Percentiles rank a stretch among this genome's conserved stretches.
phyloP scores from a whole-genome alignment of 352 stramenopile species.

The Phytophthora sojae region DNA sequence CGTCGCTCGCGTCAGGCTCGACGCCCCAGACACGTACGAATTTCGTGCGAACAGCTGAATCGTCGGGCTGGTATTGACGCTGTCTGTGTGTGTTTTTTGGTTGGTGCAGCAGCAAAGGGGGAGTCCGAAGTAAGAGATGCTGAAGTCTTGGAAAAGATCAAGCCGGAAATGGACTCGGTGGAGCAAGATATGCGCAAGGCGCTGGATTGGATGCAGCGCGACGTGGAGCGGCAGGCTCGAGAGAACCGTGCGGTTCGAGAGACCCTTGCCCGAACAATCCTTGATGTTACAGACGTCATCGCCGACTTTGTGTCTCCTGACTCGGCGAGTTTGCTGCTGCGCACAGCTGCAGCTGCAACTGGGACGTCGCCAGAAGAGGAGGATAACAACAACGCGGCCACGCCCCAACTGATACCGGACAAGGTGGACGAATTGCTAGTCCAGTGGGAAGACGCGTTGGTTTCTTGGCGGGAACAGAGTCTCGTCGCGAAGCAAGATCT shows the following conservation, averaged over 20 bases:
- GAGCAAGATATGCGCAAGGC: slow-evolving; percentile 38
- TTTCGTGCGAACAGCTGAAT: no score
- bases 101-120: slow-evolving; percentile 8
- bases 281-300: slow-evolving; percentile 39
- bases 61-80: slow-evolving; percentile 1
- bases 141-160: slow-evolving; percentile 1
- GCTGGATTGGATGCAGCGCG: slow-evolving; percentile 54
- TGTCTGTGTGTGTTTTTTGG: neutral
- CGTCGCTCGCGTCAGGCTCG: slow-evolving; percentile 25
- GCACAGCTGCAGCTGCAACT: slow-evolving; percentile 24
- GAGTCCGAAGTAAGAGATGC: neutral
- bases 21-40: slow-evolving; percentile 28
- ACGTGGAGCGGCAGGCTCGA: slow-evolving; percentile 46
- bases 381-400: slow-evolving; percentile 25
- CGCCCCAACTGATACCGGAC: slow-evolving; percentile 21
- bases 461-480: slow-evolving; percentile 41
- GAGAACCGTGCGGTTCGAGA: slow-evolving; percentile 41
- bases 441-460: slow-evolving; percentile 45
- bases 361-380: slow-evolving; percentile 18
- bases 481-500: slow-evolving; percentile 27
- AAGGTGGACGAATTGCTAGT: slow-evolving; percentile 30
- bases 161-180: neutral
- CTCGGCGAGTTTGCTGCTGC: slow-evolving; percentile 7
- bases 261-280: slow-evolving; percentile 33
- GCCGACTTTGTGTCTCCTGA: slow-evolving; percentile 27